Conservation (phyloP, 2,329 filamentous ascomycete species). For the Fusarium luffae region DNA sequence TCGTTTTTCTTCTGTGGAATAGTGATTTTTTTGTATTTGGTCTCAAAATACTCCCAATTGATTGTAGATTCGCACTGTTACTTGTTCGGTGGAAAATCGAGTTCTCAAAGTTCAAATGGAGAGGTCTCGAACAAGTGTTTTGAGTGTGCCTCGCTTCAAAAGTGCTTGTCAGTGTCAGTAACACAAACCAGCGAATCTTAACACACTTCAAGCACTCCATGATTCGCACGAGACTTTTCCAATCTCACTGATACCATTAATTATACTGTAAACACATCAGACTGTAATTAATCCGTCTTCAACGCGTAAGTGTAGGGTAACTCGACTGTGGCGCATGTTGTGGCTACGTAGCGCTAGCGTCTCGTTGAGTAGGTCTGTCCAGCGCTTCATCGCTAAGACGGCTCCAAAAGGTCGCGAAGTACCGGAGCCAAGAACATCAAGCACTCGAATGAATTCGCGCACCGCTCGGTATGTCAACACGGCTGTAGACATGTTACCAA, state of each 20-base stretch:
- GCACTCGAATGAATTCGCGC: rapidly evolving
- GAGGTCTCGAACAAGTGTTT: rapidly evolving
- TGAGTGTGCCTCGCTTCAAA: neutral
- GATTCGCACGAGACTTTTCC: rapidly evolving
- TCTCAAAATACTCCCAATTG: neutral
- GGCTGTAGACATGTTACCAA: neutral
- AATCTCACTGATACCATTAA: too few relatives aligned
- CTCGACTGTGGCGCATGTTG: neutral
- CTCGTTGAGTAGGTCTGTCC: too few relatives aligned
- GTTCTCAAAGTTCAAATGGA: neutral
- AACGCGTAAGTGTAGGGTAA: neutral
- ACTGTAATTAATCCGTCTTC: rapidly evolving
- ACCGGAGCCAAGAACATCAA: neutral
- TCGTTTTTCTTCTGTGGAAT: too few relatives aligned
- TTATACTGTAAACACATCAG: neutral
- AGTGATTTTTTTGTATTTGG: too few relatives aligned
- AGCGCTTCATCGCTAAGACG: neutral
- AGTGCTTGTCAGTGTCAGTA: neutral
- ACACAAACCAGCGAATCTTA: neutral
- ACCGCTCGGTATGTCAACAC: neutral
- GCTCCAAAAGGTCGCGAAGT: neutral
- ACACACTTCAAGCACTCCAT: neutral
- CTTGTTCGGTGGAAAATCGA: rapidly evolving
- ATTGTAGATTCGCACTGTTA: neutral
- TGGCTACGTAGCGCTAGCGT: neutral